Evolutionary conservation across 2,329 filamentous ascomycete species (phyloP).

Genomic region (Neofusicoccum umdonicola): DNA sequence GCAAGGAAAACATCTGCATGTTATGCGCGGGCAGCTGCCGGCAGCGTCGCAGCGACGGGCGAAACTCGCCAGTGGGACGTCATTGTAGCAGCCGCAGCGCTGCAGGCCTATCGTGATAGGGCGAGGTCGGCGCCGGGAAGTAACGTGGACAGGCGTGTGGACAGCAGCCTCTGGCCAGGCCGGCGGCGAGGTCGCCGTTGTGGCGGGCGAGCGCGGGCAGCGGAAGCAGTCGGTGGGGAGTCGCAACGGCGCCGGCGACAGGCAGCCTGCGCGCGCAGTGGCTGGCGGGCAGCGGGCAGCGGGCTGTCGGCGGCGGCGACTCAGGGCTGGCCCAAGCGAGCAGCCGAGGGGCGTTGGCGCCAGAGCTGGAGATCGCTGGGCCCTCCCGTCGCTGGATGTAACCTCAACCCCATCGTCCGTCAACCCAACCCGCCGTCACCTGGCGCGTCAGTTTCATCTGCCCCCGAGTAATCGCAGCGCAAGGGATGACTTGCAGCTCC

Average conservation of each 20-base stretch:
- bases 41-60: constrained; percentile 11
- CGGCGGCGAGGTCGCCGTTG: neutral
- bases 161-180: neutral
- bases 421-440: neutral
- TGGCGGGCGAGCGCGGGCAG: neutral
- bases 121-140: constrained; percentile 2
- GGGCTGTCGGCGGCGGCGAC: neutral
- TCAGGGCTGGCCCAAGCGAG: neutral
- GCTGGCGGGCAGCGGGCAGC: neutral
- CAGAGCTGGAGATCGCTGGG: neutral
- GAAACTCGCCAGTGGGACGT: neutral
- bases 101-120: neutral
- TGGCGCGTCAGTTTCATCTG: neutral
- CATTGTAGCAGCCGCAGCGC: constrained; percentile 5
- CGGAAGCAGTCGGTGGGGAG: neutral
- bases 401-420: constrained; percentile 12
- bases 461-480: constrained; percentile 1
- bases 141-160: constrained; percentile 10
- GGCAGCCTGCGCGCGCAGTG: too few relatives aligned
- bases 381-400: constrained; percentile 10
- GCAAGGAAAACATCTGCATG: neutral
- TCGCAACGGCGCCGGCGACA: neutral
- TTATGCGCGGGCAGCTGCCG: neutral
- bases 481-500: constrained; percentile 18
- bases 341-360: neutral